These are phyloP conservation scores for Cyclotella cryptica DNA, from an alignment of 108 stramenopile species.

Conservation along the genomic window DNA sequence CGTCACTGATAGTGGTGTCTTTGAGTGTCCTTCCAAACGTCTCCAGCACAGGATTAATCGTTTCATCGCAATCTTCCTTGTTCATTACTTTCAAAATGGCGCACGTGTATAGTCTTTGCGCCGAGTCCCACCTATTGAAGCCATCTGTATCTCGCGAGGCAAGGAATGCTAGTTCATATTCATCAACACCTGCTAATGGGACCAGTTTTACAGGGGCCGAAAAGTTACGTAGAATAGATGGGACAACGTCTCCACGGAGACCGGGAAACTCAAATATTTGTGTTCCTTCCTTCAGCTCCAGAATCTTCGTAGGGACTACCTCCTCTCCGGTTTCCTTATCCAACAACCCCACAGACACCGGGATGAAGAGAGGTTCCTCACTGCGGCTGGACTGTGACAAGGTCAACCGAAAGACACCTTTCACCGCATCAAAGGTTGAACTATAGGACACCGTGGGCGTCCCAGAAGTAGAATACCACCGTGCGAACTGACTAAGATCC, in stretches of 20 bases:
- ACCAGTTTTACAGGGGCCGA: constrained; percentile 94
- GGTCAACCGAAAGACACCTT: constrained; percentile 56
- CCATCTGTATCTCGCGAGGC: constrained; percentile 79
- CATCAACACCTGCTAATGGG: constrained; percentile 41
- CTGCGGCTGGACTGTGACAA: constrained; percentile 65
- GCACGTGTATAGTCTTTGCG: constrained; percentile 56
- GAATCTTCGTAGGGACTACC: constrained; percentile 80
- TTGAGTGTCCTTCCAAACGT: constrained; percentile 43
- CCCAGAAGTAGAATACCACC: constrained; percentile 95
- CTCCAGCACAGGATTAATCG: constrained; percentile 42
- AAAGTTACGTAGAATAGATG: constrained; percentile 91
- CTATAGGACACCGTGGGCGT: constrained; percentile 89
- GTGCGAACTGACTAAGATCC: constrained; percentile 83
- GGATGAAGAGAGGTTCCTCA: constrained; percentile 89
- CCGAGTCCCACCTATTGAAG: constrained; percentile 82
- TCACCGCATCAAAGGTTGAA: constrained; percentile 59
- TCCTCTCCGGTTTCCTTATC: constrained; percentile 84
- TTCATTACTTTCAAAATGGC: constrained; percentile 51
- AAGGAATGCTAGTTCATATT: constrained; percentile 63
- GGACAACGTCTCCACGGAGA: constrained; percentile 77
- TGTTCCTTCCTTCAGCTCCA: constrained; percentile 83
- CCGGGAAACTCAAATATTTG: constrained; percentile 89
- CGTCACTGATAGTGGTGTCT: constrained; percentile 42
- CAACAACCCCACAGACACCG: constrained; percentile 89
- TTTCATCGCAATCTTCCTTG: constrained; percentile 20